Conservation (phyloP, 208 protist species). For the Naegleria fowleri region DNA sequence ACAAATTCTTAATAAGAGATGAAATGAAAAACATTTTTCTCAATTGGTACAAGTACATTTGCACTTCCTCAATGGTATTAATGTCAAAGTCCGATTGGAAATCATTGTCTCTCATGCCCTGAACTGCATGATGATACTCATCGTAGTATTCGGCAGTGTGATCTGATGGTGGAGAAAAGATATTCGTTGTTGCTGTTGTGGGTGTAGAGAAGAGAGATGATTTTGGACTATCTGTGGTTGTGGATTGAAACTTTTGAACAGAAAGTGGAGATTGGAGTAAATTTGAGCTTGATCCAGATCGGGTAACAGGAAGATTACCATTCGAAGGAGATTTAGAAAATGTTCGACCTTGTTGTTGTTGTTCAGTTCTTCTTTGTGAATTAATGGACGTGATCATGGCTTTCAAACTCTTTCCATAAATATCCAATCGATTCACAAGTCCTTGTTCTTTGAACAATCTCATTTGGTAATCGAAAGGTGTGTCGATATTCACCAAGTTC, state of each 20-base stretch:
- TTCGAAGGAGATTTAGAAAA: neutral
- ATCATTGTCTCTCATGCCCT: neutral
- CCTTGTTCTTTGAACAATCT: neutral
- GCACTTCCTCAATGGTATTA: neutral
- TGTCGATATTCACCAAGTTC: neutral
- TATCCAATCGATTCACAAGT: neutral
- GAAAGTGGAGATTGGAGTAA: neutral
- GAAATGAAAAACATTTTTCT: neutral
- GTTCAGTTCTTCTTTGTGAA: no score
- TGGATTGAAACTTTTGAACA: no score
- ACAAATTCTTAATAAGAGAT: neutral
- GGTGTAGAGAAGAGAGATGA: no score
- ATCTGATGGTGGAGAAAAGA: neutral
- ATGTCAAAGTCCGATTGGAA: neutral
- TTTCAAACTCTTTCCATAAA: neutral
- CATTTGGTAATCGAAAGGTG: neutral
- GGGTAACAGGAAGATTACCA: neutral
- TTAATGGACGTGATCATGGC: neutral
- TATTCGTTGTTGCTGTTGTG: neutral
- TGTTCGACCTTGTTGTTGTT: neutral
- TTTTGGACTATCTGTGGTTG: neutral
- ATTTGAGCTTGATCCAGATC: neutral
- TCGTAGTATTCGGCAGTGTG: neutral
- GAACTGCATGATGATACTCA: neutral
- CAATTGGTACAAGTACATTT: neutral